Conservation (phyloP, 2,329 filamentous ascomycete genomes). For the Epichloe coenophiala region DNA sequence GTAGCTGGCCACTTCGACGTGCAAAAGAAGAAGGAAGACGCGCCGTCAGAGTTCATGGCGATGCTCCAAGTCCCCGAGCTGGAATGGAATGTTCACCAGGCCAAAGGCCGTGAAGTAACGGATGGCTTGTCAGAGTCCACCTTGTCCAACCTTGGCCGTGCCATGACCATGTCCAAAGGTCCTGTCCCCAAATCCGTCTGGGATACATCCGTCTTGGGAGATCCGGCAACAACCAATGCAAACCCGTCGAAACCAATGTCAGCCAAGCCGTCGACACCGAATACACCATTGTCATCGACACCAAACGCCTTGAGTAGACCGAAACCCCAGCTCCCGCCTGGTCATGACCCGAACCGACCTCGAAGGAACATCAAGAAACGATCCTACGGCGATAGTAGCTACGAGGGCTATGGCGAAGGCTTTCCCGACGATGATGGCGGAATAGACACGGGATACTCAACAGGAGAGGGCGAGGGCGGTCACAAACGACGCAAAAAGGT, state of each 20-base stretch:
- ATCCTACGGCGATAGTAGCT: conserved; percentile 61
- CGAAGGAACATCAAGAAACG: conserved; percentile 60
- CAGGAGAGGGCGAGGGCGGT: conserved; percentile 55
- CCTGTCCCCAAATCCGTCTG: conserved; percentile 39
- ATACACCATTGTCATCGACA: conserved; percentile 31
- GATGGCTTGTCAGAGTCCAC: conserved; percentile 36
- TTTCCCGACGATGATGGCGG: conserved; percentile 54
- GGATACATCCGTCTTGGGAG: conserved; percentile 46
- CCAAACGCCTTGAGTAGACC: conserved; percentile 21
- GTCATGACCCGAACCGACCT: conserved; percentile 39
- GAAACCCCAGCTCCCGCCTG: conserved; percentile 24
- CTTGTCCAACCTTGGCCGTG: conserved; percentile 31
- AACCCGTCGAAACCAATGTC: conserved; percentile 27
- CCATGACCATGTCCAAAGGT: conserved; percentile 44
- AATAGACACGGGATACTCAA: conserved; percentile 50
- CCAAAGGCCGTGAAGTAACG: conserved; percentile 40
- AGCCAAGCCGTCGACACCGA: conserved; percentile 36
- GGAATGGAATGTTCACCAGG: conserved; percentile 41
- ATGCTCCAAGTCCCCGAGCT: conserved; percentile 39
- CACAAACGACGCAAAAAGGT: conserved; percentile 57
- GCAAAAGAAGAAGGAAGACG: conserved; percentile 38
- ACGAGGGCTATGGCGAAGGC: conserved; percentile 60
- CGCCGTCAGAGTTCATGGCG: conserved; percentile 37
- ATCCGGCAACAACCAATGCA: conserved; percentile 31
- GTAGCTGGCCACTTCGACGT: conserved; percentile 48